These are phyloP conservation scores for Cruciata laevipes DNA, from an alignment of 257 asterid species.

Conservation along the genomic window DNA sequence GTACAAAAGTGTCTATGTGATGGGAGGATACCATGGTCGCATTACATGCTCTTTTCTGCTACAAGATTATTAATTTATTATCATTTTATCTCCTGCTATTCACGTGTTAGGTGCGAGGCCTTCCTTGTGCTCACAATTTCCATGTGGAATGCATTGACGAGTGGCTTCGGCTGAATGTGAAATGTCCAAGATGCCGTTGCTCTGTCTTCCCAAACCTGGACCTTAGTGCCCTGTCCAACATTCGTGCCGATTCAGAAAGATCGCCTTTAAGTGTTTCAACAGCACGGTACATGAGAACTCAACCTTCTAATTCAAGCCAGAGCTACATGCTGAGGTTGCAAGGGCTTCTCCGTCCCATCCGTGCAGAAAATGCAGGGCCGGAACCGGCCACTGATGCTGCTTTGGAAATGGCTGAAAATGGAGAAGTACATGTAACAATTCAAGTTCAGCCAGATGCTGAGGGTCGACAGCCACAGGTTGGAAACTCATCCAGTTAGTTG, in stretches of 20 bases:
- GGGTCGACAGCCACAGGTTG: conserved; percentile 44
- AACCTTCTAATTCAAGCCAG: conserved; percentile 71
- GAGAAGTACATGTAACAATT: conserved; percentile 23
- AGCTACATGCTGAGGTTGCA: conserved; percentile 73
- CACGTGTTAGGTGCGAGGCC: conserved; percentile 74
- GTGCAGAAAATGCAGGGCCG: conserved; percentile 31
- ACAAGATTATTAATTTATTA: background rate
- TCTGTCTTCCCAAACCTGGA: conserved; percentile 94
- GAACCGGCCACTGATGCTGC: conserved; percentile 23
- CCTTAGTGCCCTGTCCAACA: conserved; percentile 73
- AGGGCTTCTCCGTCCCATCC: conserved; percentile 62
- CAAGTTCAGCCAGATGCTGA: conserved; percentile 20
- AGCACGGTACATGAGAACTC: conserved; percentile 53
- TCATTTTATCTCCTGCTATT: background rate
- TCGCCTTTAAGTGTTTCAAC: conserved; percentile 43
- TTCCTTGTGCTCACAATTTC: conserved; percentile 97
- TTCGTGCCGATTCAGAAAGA: conserved; percentile 59
- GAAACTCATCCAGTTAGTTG: conserved; percentile 29
- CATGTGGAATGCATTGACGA: conserved; percentile 96
- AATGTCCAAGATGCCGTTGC: conserved; percentile 96
- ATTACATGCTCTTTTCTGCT: background rate
- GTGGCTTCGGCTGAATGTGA: conserved; percentile 87
- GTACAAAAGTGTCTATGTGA: background rate
- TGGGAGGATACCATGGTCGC: background rate
- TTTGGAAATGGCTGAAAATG: conserved; percentile 24